Conservation (phyloP, 2,329 filamentous ascomycete genomes). For the Penicillium sp. region DNA sequence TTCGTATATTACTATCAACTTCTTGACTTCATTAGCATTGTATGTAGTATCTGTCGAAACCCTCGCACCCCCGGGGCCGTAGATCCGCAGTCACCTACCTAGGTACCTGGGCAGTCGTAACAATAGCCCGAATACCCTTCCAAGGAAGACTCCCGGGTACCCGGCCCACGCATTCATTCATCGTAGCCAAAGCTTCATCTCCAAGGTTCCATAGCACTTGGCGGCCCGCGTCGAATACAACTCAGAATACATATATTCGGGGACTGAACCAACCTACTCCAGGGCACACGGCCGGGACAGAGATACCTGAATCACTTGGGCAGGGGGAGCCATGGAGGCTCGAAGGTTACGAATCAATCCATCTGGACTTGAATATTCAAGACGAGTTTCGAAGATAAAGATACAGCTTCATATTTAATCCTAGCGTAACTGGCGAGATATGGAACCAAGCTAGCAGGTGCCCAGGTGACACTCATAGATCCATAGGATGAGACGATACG, state of each 20-base stretch:
- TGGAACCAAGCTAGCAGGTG: background rate
- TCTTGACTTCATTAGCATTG: background rate
- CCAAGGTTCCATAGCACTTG: background rate
- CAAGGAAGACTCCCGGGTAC: too few relatives aligned
- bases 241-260: constrained; percentile 54
- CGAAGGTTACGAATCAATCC: background rate
- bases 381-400: background rate
- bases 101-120: background rate
- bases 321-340: too few relatives aligned
- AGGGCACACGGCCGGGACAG: too few relatives aligned
- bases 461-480: background rate
- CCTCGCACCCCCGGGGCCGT: background rate
- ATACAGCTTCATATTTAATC: background rate
- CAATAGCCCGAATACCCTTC: background rate
- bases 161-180: background rate
- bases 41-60: background rate
- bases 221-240: constrained; percentile 75
- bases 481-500: background rate
- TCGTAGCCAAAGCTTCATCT: background rate
- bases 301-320: too few relatives aligned
- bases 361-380: background rate
- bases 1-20: background rate
- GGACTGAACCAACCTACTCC: too few relatives aligned
- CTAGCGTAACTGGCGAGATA: background rate
- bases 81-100: background rate